Conservation (phyloP, 257 asterid species). For the Solanum habrochaites region DNA sequence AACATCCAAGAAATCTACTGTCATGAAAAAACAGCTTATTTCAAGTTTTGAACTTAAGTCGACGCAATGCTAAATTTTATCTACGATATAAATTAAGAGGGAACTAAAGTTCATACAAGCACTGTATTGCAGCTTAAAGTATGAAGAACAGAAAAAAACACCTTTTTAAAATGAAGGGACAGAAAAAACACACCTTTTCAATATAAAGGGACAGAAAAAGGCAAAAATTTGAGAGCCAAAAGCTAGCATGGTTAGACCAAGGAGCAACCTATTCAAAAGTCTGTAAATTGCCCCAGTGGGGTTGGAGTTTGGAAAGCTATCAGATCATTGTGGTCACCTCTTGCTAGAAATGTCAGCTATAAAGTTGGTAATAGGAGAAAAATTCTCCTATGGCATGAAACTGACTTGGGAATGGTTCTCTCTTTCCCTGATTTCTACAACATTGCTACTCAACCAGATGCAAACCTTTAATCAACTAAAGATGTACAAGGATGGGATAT, state of each 20-base stretch:
- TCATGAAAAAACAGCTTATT: not conserved
- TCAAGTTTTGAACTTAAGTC: not conserved
- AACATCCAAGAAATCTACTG: not conserved
- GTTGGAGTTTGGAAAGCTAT: not conserved
- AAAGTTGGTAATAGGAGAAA: not conserved
- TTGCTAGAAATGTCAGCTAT: not conserved
- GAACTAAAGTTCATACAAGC: not conserved
- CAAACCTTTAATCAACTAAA: not conserved
- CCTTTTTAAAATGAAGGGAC: no score
- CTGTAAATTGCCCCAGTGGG: not conserved
- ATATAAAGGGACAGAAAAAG: not conserved
- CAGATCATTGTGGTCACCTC: not conserved
- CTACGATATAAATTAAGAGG: not conserved
- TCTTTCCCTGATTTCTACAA: not conserved
- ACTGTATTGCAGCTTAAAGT: not conserved
- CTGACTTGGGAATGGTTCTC: not conserved
- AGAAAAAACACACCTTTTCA: not conserved
- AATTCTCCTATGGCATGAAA: not conserved
- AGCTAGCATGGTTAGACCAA: not conserved
- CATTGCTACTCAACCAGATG: not conserved
- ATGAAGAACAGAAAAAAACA: not conserved
- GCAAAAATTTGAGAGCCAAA: not conserved
- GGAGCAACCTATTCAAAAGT: not conserved
- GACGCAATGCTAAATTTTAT: not conserved
- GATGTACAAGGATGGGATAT: not conserved